Evolutionary conservation across 2,329 filamentous ascomycete species (phyloP).

Genomic region (Fusarium nematophilum): DNA sequence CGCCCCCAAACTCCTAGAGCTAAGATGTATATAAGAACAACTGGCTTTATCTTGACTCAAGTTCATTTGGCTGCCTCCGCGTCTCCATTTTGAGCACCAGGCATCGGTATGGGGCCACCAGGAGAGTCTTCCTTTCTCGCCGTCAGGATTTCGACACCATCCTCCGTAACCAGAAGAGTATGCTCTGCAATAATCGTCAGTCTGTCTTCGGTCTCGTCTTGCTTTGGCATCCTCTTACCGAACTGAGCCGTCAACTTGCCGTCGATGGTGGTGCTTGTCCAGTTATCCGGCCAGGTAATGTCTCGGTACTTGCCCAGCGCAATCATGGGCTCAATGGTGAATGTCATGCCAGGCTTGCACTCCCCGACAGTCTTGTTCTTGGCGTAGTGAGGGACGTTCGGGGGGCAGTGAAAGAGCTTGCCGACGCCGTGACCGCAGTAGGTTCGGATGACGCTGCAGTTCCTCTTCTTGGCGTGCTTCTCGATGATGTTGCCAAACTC

Average conservation of each 20-base stretch:
- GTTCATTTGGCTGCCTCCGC: conserved; percentile 14
- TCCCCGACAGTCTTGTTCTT: conserved; percentile 98
- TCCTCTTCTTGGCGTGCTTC: conserved; percentile 86
- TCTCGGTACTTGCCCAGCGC: conserved; percentile 90
- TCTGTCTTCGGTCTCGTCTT: background rate
- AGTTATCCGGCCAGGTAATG: conserved; percentile 98
- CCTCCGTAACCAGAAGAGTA: conserved; percentile 84
- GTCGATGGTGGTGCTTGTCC: conserved; percentile 94
- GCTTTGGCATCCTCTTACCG: conserved; percentile 62
- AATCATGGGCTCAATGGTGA: conserved; percentile 99
- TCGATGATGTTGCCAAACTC: conserved; percentile 96
- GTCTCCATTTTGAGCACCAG: conserved; percentile 43
- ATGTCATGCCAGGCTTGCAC: conserved; percentile 97
- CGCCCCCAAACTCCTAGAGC: conserved; percentile 23
- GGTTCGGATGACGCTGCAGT: conserved; percentile 92
- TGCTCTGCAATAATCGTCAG: conserved; percentile 68
- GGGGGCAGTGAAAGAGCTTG: conserved; percentile 90
- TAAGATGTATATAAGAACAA: conserved; percentile 16
- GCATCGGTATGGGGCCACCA: conserved; percentile 76
- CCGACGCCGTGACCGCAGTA: conserved; percentile 98
- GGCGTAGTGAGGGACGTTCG: conserved; percentile 95
- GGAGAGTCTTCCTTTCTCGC: conserved; percentile 79
- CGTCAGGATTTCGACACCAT: conserved; percentile 84
- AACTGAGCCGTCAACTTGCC: conserved; percentile 94
- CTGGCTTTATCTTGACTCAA: conserved; percentile 5